Base-by-base conservation (phyloP, 2,329 filamentous ascomycete genomes). In the Alternaria brassicae region DNA sequence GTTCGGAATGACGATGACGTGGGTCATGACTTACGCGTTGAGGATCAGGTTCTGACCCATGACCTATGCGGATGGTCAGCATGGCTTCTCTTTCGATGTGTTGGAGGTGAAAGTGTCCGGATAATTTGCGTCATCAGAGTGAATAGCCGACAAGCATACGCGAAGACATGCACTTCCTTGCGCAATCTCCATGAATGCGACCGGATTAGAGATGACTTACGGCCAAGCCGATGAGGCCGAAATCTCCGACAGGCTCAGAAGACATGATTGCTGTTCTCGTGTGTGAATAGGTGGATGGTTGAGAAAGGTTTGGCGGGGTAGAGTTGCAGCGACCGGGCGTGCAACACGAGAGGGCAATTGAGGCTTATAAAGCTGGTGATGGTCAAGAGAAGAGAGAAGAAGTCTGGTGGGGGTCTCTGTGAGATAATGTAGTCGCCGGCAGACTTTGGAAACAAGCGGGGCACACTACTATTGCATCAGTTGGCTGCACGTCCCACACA, bases 21-120 rank as follows among this genome's bases (percentile, higher is more conserved):
- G 59, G 52, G 63, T 65, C 53, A 62, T 54, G 50, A 69, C 75
- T 76, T 78, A 78, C 75, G 82, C 82, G 75, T 84, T 84, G 72
- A 84, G 80, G 77, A 84, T 84, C 76, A 84, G 74, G 78, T 84
- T 84, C 79, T 84, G 81, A 67, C 82, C 81, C 81, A 83, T 82
- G 61, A 77, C 75, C 74, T 77, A 47, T 41, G 58, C 45, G 12
- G 37, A 52, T 8, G 37, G 65, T 75, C 47, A 76, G 72, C 56
- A 60, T 37, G 34, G 53, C 19, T 62, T 48, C 41, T 30, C 13
- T 56, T 19, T 40, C n/a, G 10, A 39, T 28, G 41, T 25, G 10
- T 21, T 27, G 30, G 40, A 44, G 15, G 32, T 37, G 37, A 48
- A 25, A 19, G 50, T 36, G 23, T 30, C 36, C 39, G 42, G 49